Percentiles rank a stretch among this genome's conserved stretches.
phyloP scores from a whole-genome alignment of 768 basidiomycete species.

The Tremella mesenterica region DNA sequence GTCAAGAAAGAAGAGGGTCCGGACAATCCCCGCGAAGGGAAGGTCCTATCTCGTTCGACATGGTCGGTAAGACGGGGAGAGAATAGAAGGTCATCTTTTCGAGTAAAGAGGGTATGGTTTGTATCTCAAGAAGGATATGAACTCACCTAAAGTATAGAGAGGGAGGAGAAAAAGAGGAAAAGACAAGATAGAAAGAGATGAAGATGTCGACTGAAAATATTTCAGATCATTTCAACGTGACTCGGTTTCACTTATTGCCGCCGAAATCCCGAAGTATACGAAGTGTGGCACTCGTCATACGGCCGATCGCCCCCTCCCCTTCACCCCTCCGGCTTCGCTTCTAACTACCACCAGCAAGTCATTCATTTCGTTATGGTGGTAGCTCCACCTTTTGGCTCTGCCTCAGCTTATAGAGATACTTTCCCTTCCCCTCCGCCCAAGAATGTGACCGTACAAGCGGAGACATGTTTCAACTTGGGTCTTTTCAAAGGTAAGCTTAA shows the following conservation, averaged over 20 bases:
- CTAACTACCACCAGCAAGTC: too few species aligned
- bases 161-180: neutral
- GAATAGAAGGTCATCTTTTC: constrained; percentile 45
- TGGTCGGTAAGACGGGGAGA: constrained; percentile 47
- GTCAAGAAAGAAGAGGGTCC: constrained; percentile 31
- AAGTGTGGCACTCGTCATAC: too few species aligned
- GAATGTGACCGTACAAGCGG: constrained; percentile 34
- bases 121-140: constrained; percentile 2
- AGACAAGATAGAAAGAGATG: neutral
- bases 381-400: constrained; percentile 36
- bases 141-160: neutral
- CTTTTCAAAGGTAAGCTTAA: constrained; percentile 38
- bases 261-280: neutral
- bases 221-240: neutral
- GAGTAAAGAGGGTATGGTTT: too few species aligned
- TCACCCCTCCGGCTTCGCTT: too few species aligned
- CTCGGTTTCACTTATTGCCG: neutral
- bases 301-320: too few species aligned
- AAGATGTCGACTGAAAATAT: neutral
- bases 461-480: constrained; percentile 42
- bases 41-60: constrained; percentile 44
- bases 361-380: constrained; percentile 13
- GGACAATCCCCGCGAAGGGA: constrained; percentile 42
- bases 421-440: constrained; percentile 36
- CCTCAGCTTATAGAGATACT: constrained; percentile 40